Evolutionary conservation across 352 stramenopile genomes (phyloP).

Genomic region (Peronospora tabacina): DNA sequence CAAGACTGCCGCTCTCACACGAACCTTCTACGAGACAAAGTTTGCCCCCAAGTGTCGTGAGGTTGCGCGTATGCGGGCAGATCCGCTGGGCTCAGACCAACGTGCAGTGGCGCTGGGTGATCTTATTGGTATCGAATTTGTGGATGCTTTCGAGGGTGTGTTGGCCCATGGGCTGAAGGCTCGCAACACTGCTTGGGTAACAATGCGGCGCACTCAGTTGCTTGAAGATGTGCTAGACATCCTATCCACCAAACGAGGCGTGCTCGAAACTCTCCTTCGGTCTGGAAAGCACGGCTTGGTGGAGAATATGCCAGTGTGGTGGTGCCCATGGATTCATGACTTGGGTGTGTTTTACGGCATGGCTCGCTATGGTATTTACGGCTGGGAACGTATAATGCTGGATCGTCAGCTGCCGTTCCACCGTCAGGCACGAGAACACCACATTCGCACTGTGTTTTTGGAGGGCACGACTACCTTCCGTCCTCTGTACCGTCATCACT

Average conservation of each 20-base stretch:
- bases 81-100: slow-evolving; percentile 70
- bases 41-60: slow-evolving; percentile 70
- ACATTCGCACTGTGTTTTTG: slow-evolving; percentile 68
- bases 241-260: slow-evolving; percentile 30
- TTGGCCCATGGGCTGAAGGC: slow-evolving; percentile 79
- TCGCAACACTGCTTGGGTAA: slow-evolving; percentile 76
- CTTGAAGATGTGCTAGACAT: slow-evolving; percentile 64
- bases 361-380: slow-evolving; percentile 64
- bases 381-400: slow-evolving; percentile 59
- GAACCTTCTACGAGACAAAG: slow-evolving; percentile 62
- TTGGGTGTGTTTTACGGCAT: slow-evolving; percentile 72
- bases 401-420: slow-evolving; percentile 74
- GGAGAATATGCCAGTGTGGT: slow-evolving; percentile 80
- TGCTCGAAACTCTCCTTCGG: slow-evolving; percentile 45
- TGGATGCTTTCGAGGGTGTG: slow-evolving; percentile 78
- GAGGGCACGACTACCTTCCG: slow-evolving; percentile 47
- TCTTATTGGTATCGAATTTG: slow-evolving; percentile 80
- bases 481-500: slow-evolving; percentile 56
- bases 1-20: slow-evolving; percentile 59
- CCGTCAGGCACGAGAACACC: slow-evolving; percentile 49
- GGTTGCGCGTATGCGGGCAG: slow-evolving; percentile 71
- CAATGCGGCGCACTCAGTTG: slow-evolving; percentile 67
- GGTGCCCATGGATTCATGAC: slow-evolving; percentile 86
- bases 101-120: slow-evolving; percentile 61
- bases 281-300: slow-evolving; percentile 57